Base-by-base conservation (phyloP, 768 basidiomycete species). In the Leucogyrophana mollusca region DNA sequence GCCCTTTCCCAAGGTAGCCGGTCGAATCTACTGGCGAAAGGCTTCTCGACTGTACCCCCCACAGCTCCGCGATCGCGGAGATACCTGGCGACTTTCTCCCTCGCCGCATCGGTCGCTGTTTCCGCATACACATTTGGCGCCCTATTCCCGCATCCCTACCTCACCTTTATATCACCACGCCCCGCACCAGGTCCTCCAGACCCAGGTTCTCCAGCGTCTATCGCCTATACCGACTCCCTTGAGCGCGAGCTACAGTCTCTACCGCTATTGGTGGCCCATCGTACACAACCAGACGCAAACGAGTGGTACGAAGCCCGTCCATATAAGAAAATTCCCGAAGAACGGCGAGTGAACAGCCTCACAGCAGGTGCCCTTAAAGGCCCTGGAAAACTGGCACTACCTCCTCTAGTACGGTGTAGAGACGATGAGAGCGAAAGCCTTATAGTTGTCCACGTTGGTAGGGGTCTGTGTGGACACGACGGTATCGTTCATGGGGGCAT, bases 401-500 rank as follows among this genome's bases (percentile, higher is more conserved):
- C 76, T 16, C 93, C 94, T 3, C 59, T 98, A 3, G 79, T 91
- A 9, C 78, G 94, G 17, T 79, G 80, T 14, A 79, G 73, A 56
- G 73, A 70, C 45, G 92, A 96, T 67, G 90, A 93, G 60, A 74
- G 73, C 9, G 90, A 92, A 66, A 79, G 79, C 9, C 59, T 82
- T 21, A 72, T 82, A 4, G 70, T 96, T 49, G 45, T 94, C 2
- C 95, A 97, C 56, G 72, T 96, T 2, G 95, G 95, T 2, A 69
- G 88, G 34, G 88, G 85, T 2, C 51, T 98, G 42, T 98, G 95
- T 59, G 94, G 90, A 3, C 87, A 95, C 52, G 93, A 95, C 65
- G 95, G 95, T 0, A 93, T 99, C 50, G 71, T 97, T 3, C 95
- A 99, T 56, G 95, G 95, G 0, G 95, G 95, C 1, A 57, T 98